Conservation (phyloP, 768 basidiomycete genomes). For the Boletus patriciae region DNA sequence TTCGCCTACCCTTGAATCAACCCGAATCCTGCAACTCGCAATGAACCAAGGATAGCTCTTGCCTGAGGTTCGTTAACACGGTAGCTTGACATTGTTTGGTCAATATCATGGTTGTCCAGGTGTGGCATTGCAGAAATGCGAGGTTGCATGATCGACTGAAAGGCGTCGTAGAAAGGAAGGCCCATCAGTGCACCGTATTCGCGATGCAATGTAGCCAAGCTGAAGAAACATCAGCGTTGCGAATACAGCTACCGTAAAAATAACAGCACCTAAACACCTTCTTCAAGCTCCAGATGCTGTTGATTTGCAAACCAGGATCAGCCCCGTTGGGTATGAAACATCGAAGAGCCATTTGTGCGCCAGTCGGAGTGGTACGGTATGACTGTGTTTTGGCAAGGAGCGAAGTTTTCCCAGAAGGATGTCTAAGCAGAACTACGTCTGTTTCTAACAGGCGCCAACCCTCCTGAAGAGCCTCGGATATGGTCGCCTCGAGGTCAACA, state of each 20-base stretch:
- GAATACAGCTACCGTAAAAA: neutral
- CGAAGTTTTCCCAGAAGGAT: constrained; percentile 50
- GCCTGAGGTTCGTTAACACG: constrained; percentile 94
- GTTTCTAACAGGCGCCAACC: constrained; percentile 79
- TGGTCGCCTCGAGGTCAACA: constrained; percentile 71
- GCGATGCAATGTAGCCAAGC: constrained; percentile 86
- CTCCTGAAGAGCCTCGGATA: constrained; percentile 57
- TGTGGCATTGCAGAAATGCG: constrained; percentile 48
- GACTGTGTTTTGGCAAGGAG: constrained; percentile 72
- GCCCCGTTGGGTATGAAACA: constrained; percentile 43
- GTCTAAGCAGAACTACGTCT: constrained; percentile 80
- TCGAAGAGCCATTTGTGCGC: constrained; percentile 59
- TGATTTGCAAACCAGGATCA: constrained; percentile 64
- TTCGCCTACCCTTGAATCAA: constrained; percentile 89
- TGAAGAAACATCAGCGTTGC: constrained; percentile 34
- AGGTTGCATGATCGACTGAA: constrained; percentile 68
- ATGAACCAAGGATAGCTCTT: constrained; percentile 75
- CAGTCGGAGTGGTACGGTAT: constrained; percentile 43
- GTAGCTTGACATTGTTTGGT: constrained; percentile 65
- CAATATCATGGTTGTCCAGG: constrained; percentile 52
- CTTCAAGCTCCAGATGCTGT: constrained; percentile 68
- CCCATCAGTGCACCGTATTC: constrained; percentile 88
- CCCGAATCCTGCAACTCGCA: constrained; percentile 73
- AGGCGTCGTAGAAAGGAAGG: constrained; percentile 79
- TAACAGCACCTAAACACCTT: constrained; percentile 74